Evolutionary conservation across 2,329 filamentous ascomycete genomes (phyloP).

Genomic region (Cladosporium colombiae): DNA sequence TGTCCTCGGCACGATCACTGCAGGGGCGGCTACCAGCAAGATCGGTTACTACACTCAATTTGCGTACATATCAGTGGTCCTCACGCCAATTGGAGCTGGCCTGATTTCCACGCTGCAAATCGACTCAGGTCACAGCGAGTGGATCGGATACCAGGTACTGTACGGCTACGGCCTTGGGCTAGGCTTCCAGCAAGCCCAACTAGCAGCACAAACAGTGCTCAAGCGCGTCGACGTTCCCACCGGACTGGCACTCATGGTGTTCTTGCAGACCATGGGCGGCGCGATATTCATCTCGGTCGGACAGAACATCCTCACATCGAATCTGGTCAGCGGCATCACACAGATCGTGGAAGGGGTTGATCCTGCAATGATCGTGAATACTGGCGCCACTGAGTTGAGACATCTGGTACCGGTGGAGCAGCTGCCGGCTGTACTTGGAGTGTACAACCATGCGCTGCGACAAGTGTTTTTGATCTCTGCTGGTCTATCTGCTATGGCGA

Average conservation of each 20-base stretch:
- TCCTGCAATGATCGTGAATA: slow-evolving; percentile 27
- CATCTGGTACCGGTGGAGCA: slow-evolving; percentile 28
- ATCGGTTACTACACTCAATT: slow-evolving; percentile 52
- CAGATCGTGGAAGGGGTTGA: slow-evolving; percentile 23
- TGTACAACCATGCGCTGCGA: slow-evolving; percentile 34
- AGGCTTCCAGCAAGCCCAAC: slow-evolving; percentile 44
- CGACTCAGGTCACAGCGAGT: slow-evolving; percentile 40
- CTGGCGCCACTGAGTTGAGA: slow-evolving; percentile 35
- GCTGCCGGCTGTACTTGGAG: slow-evolving; percentile 26
- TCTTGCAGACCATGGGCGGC: slow-evolving; percentile 47
- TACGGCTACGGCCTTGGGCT: slow-evolving; percentile 47
- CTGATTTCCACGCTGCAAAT: slow-evolving; percentile 46
- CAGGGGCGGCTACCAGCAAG: slow-evolving; percentile 39
- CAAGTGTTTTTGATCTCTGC: slow-evolving; percentile 33
- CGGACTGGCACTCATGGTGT: slow-evolving; percentile 44
- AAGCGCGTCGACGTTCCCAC: slow-evolving; percentile 41
- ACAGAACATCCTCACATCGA: slow-evolving; percentile 36
- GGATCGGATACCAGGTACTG: slow-evolving; percentile 53
- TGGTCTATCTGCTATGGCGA: slow-evolving; percentile 23
- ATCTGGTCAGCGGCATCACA: slow-evolving; percentile 23
- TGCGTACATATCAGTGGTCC: slow-evolving; percentile 40
- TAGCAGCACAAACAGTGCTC: slow-evolving; percentile 43
- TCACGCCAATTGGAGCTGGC: slow-evolving; percentile 47
- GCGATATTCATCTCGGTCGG: slow-evolving; percentile 46
- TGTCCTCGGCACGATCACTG: slow-evolving; percentile 45